Evolutionary conservation across 140 eudicot species (phyloP).

Genomic region (Anethum foeniculum): DNA sequence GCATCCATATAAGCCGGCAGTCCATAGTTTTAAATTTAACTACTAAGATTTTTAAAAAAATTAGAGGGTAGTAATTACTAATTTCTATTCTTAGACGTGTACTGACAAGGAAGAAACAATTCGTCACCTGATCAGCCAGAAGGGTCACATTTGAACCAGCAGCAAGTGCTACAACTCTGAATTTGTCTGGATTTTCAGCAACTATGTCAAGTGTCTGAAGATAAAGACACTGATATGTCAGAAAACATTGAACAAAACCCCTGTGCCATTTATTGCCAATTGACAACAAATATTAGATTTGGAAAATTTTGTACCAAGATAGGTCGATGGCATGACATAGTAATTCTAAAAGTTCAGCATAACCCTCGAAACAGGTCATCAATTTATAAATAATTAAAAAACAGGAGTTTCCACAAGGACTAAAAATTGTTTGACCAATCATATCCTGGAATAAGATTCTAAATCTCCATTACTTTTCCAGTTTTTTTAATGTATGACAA

Average conservation of each 20-base stretch:
- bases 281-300: neutral
- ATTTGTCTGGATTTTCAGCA: conserved; percentile 90
- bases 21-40: neutral
- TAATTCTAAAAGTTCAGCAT: neutral
- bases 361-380: neutral
- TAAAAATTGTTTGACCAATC: neutral
- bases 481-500: neutral
- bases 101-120: neutral
- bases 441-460: neutral
- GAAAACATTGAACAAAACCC: conserved; percentile 6
- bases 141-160: conserved; percentile 98
- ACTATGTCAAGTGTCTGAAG: conserved; percentile 90
- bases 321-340: neutral
- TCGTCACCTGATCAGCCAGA: conserved; percentile 93
- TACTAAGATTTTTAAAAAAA: neutral
- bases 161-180: conserved; percentile 93
- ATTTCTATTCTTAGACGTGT: neutral
- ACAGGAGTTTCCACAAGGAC: neutral
- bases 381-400: neutral
- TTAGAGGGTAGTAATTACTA: neutral
- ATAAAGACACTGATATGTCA: conserved; percentile 20
- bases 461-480: neutral
- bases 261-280: neutral
- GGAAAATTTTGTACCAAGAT: neutral
- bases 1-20: neutral